Evolutionary conservation across 192 early-diverging fungal species (phyloP).

Genomic region (Backusella luteola): DNA sequence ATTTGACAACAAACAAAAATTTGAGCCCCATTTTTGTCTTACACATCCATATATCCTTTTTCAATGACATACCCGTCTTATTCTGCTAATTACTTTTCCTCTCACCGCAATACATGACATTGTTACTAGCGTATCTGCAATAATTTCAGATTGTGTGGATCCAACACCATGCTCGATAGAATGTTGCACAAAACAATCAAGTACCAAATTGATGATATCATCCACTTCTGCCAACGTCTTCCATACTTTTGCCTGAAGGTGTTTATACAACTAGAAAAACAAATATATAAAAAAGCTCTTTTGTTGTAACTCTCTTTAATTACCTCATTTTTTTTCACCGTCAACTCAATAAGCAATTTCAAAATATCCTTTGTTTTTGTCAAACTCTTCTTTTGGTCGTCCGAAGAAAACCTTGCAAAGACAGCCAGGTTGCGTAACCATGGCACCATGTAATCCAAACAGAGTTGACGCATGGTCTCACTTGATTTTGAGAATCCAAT

Average conservation of each 20-base stretch:
- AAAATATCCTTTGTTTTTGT: slow-evolving; percentile 72
- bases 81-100: slow-evolving; percentile 75
- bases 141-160: slow-evolving; percentile 72
- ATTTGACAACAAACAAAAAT: neutral
- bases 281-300: neutral
- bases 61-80: slow-evolving; percentile 64
- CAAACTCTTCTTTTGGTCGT: slow-evolving; percentile 49
- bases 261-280: slow-evolving; percentile 61
- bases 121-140: slow-evolving; percentile 84
- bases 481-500: slow-evolving; percentile 75
- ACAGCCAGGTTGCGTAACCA: slow-evolving; percentile 80
- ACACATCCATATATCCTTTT: neutral
- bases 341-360: slow-evolving; percentile 76
- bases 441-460: slow-evolving; percentile 85
- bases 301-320: too few species aligned
- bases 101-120: slow-evolving; percentile 72
- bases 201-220: slow-evolving; percentile 69
- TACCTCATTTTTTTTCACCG: slow-evolving; percentile 64
- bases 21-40: slow-evolving; percentile 47
- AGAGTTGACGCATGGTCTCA: slow-evolving; percentile 68
- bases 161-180: slow-evolving; percentile 77
- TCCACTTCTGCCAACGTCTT: slow-evolving; percentile 71
- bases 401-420: slow-evolving; percentile 43
- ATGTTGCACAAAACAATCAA: slow-evolving; percentile 75
- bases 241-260: slow-evolving; percentile 87